These are phyloP conservation scores for Eutrema salsugineum DNA, from an alignment of 441 rosid species.

Conservation along the genomic window DNA sequence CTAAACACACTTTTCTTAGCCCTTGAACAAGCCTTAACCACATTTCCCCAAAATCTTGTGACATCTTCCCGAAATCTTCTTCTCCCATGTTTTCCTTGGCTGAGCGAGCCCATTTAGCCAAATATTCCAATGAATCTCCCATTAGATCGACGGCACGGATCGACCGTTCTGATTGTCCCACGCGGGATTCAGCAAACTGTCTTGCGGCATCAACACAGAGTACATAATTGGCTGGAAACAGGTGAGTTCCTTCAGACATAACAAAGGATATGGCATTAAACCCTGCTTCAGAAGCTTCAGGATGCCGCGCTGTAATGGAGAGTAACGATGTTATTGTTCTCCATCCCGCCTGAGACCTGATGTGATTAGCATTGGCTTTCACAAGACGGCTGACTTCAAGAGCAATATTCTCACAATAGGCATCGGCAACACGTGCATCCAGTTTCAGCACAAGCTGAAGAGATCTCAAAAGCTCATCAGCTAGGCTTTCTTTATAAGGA, in stretches of 20 bases:
- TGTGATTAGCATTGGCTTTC: constrained; percentile 90
- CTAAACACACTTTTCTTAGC: constrained; percentile 86
- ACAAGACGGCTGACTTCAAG: constrained; percentile 90
- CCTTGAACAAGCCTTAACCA: constrained; percentile 96
- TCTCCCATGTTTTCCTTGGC: constrained; percentile 63
- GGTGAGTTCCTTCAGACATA: constrained; percentile 77
- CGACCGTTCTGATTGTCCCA: constrained; percentile 83
- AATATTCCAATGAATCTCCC: constrained; percentile 75
- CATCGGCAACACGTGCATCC: constrained; percentile 97
- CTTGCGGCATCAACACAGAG: constrained; percentile 83
- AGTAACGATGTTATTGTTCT: constrained; percentile 82
- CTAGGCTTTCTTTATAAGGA: constrained; percentile 90
- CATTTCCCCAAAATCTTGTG: constrained; percentile 85
- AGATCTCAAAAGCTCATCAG: constrained; percentile 93
- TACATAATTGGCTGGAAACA: constrained; percentile 72
- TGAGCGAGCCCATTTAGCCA: constrained; percentile 64
- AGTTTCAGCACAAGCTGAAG: constrained; percentile 91
- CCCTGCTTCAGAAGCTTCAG: constrained; percentile 95
- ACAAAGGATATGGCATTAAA: constrained; percentile 73
- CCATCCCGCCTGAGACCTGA: constrained; percentile 94
- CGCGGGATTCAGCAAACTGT: constrained; percentile 98
- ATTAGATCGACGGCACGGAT: constrained; percentile 76
- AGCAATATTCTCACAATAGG: constrained; percentile 90
- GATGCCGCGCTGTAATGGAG: constrained; percentile 89
- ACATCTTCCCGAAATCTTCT: constrained; percentile 59